Percentiles rank a stretch among this genome's conserved stretches.
Conservation (phyloP, 352 stramenopile genomes). For the Phytopythium chamaehyphon region DNA sequence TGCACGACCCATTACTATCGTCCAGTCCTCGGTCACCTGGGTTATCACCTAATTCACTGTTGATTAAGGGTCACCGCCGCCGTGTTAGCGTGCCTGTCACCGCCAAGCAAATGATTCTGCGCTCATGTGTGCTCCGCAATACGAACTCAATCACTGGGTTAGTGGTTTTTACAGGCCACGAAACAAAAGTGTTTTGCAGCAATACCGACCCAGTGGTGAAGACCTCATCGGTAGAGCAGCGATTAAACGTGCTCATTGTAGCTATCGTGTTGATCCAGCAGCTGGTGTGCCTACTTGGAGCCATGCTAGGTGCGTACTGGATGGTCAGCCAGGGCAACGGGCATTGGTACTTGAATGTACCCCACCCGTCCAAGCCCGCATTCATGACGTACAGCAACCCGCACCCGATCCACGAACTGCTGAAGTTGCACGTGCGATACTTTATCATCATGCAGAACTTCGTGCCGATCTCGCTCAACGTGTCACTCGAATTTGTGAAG, state of each 20-base stretch:
- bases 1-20: not conserved
- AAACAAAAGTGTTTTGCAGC: constrained; percentile 84
- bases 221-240: constrained; percentile 70
- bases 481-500: constrained; percentile 96
- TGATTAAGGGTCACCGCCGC: not conserved
- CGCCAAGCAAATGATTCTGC: constrained; percentile 87
- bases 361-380: not conserved
- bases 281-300: constrained; percentile 58
- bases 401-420: constrained; percentile 49
- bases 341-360: constrained; percentile 61
- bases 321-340: constrained; percentile 55
- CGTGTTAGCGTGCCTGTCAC: constrained; percentile 57
- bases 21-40: not conserved
- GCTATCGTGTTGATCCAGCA: constrained; percentile 75
- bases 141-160: constrained; percentile 78
- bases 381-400: constrained; percentile 19
- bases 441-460: constrained; percentile 98
- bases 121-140: constrained; percentile 87
- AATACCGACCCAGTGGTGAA: constrained; percentile 77
- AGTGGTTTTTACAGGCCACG: constrained; percentile 88
- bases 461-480: constrained; percentile 98
- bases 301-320: constrained; percentile 61
- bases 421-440: constrained; percentile 89
- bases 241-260: constrained; percentile 70
- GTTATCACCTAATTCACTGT: not conserved